These are phyloP conservation scores for Plasmodium coatneyi DNA, from an alignment of 169 alveolate genomes.

Conservation along the genomic window DNA sequence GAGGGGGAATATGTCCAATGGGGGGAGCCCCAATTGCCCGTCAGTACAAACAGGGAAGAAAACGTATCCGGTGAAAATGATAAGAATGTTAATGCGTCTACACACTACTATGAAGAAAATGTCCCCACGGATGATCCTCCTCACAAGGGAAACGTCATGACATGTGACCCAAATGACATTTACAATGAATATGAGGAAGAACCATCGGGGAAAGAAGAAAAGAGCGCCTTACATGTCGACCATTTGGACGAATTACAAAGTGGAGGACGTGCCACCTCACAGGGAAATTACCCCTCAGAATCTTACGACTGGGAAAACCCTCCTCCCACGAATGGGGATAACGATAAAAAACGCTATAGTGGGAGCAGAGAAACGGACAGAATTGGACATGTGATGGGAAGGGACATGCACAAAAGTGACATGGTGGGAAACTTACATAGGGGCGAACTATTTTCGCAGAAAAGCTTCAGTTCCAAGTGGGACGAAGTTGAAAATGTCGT, in stretches of 20 bases:
- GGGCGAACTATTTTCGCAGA: neutral
- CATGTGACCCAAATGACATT: neutral
- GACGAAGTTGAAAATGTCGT: neutral
- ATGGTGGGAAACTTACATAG: neutral
- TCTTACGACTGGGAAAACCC: neutral
- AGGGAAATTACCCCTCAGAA: neutral
- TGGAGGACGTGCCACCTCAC: neutral
- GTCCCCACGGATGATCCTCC: neutral
- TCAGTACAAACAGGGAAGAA: neutral
- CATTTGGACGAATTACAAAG: neutral
- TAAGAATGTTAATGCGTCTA: neutral
- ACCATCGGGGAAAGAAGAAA: neutral
- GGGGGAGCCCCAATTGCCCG: neutral
- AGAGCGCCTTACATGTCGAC: neutral
- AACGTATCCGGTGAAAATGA: neutral
- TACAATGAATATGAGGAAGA: neutral
- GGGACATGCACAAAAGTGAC: neutral
- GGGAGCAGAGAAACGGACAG: neutral
- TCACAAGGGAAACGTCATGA: neutral
- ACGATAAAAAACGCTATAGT: neutral
- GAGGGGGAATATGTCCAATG: neutral
- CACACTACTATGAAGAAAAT: constrained; percentile 4
- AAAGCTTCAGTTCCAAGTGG: neutral
- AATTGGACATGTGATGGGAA: neutral
- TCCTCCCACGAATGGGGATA: neutral